Evolutionary conservation across 305 asterid genomes (phyloP), one percentile per base, ranked within the genome.

Genomic region (Fraxinus dipetala): DNA sequence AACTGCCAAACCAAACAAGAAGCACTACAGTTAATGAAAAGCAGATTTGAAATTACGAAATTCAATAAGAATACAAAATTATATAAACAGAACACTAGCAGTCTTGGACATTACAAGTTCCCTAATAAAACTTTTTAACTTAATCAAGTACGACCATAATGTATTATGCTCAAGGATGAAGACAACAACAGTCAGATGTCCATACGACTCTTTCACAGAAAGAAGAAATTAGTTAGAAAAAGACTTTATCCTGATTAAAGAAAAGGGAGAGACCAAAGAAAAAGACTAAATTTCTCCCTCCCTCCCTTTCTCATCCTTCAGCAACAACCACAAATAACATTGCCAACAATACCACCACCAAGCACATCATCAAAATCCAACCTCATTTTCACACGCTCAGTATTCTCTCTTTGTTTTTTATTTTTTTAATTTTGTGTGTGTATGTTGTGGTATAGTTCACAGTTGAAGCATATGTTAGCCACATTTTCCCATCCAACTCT

Each of bases 1-100:
- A 26, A 91, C 99, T 96, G 92, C 87, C 77, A 86, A 80, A 74
- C 43, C 32, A 43, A 18, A 4, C 43, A 78, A 59, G 69, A 43
- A 34, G 32, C 36, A 34, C 51, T 2, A 77, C 28, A 78, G 34
- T 59, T 67, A 76, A 80, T 48, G 14, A 65, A 59, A 26, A 26
- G 28, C 78, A 63, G 43, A 59, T 73, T 28, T 70, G 59, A 20
- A 72, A 5, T 34, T 18, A 56, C 2, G 40, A 35, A 72, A 79
- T 10, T 22, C 56, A 30, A 8, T 16, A 70, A 63, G 3, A 59
- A 8, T 4, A n/a, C 4, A 82, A 74, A 77, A 45, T 7, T 32
- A 3, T 28, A 26, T 22, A n/a, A 76, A 69, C 40, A 73, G 11
- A 79, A 76, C 54, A 24, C 43, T 14, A 28, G 75, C 77, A 79